Base-by-base conservation (phyloP, 371 early-diverging fungal species). In the Mucor plumbeus region DNA sequence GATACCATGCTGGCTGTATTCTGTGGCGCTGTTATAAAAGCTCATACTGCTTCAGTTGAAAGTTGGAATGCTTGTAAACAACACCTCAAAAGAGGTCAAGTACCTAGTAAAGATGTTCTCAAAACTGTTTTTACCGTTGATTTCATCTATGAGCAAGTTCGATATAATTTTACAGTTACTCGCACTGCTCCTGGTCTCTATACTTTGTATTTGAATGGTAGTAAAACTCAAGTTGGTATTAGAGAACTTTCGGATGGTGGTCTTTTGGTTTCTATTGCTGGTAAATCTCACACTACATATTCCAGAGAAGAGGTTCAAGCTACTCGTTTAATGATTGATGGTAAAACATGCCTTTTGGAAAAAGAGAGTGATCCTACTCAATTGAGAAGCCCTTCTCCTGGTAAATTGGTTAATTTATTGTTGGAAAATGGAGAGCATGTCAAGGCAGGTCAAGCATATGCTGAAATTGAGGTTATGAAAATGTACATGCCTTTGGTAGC, bases 391-490 rank as follows among this genome's bases (percentile, higher is more conserved):
- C 96, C 97, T 59, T 95, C 95, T 34, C 95, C 98, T n/a, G 99
- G 99, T 66, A 97, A 99, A 80, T 88, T 99, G 50, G 95, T 97
- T 40, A 87, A 97, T 38, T 93, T 91, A 77, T 81, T 96, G 58
- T 87, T 96, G 17, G 96, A 95, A 53, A 94, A 96, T 48, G 99
- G 98, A 38, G 91, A 88, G 65, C 95, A 95, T 67, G 86, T 99
- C 60, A 87, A 88, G 39, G 86, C 92, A 50, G 95, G 95, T 61
- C 91, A 97, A 71, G 95, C 96, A 5, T 97, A 92, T 81, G 97
- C 98, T 50, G 99, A 99, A 79, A 97, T 99, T 75, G 99, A 99
- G 90, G 99, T 98, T 70, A 99, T 99, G 99, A 99, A 99, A 85
- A 99, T 99, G 98, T 95, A 95, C 79, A 97, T 98, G 97, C 97